A percentile compares a stretch with the other conserved stretches of the same genome.
These are phyloP conservation scores for Metschnikowia colocasiae DNA, from an alignment of 805 yeast species.

Conservation along the genomic window DNA sequence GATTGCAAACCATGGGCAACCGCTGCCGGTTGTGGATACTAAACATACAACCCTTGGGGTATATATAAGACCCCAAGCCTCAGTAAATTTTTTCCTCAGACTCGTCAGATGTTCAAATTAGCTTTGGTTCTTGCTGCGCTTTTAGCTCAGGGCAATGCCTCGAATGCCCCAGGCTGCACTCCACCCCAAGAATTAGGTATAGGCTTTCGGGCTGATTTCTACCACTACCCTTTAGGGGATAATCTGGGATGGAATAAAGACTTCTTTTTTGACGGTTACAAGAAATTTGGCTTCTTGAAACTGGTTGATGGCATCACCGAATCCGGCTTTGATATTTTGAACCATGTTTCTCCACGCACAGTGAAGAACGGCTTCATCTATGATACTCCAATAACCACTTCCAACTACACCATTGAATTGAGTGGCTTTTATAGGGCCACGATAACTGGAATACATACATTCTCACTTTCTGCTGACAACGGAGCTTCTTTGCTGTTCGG, in stretches of 20 bases:
- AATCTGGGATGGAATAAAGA: neutral
- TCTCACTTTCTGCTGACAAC: neutral
- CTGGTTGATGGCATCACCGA: neutral
- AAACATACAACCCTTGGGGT: too few relatives aligned
- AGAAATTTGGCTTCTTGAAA: neutral
- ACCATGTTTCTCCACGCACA: neutral
- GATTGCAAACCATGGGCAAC: too few relatives aligned
- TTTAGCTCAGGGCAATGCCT: neutral
- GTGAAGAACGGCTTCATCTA: slow-evolving; percentile 2
- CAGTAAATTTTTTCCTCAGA: too few relatives aligned
- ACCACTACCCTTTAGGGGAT: neutral
- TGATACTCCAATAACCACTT: neutral
- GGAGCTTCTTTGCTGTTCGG: neutral
- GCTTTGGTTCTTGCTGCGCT: neutral
- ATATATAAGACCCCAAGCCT: too few relatives aligned
- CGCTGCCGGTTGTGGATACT: too few relatives aligned
- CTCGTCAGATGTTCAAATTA: too few relatives aligned
- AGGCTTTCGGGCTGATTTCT: neutral
- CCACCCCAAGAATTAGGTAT: neutral
- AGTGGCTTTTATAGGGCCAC: slow-evolving; percentile 9
- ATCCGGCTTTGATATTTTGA: neutral
- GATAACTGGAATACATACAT: neutral
- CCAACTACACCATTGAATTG: slow-evolving; percentile 8
- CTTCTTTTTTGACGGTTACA: neutral
- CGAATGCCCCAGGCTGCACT: neutral